Evolutionary conservation across 176 grass and related monocot genomes (phyloP).

Genomic region (Lolium rigidum): DNA sequence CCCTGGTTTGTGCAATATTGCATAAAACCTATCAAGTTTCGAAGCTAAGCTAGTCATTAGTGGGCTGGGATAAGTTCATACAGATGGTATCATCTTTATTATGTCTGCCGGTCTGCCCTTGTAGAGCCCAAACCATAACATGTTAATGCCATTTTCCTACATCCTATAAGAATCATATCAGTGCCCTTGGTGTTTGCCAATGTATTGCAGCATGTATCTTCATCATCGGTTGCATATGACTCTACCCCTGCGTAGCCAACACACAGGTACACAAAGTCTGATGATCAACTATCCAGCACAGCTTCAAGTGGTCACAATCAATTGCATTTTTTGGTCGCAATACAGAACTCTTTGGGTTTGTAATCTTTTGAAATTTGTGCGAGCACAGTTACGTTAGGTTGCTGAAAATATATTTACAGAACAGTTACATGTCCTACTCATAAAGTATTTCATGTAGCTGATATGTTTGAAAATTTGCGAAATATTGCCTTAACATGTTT

Average conservation of each 20-base stretch:
- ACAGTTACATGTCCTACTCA: not conserved
- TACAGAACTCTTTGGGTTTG: conserved; percentile 15
- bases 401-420: not conserved
- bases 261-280: not conserved
- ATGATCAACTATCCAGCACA: not conserved
- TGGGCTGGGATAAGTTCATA: not conserved
- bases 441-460: not conserved
- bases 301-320: not conserved
- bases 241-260: not conserved
- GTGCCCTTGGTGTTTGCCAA: not conserved
- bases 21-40: not conserved
- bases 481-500: not conserved
- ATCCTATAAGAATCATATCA: not conserved
- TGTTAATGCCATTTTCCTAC: not conserved
- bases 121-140: not conserved
- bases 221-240: not conserved
- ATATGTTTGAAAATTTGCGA: not conserved
- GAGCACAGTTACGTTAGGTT: not conserved
- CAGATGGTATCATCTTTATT: not conserved
- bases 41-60: not conserved
- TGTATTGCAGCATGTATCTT: not conserved
- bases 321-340: not conserved
- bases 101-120: not conserved
- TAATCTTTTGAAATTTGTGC: not conserved
- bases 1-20: not conserved